Percentiles rank a stretch among this genome's conserved stretches.
Evolutionary conservation across 257 asterid genomes (phyloP).

Genomic region (Oldenlandia corymbosa): DNA sequence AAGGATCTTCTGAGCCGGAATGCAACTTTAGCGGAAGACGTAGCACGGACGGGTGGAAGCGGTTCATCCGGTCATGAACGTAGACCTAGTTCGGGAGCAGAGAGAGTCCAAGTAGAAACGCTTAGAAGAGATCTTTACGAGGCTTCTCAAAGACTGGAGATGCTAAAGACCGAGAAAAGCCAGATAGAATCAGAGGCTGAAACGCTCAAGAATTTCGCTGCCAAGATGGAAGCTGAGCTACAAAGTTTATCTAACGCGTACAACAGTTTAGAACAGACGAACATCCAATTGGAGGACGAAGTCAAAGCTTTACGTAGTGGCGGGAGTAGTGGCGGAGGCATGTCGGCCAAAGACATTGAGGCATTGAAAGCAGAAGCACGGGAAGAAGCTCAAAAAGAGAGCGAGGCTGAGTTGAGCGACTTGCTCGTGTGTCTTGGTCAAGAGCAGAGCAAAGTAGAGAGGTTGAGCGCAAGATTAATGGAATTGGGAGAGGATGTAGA

Average conservation of each 20-base stretch:
- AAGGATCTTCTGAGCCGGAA: conserved; percentile 86
- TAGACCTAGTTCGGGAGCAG: conserved; percentile 49
- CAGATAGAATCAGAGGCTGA: conserved; percentile 55
- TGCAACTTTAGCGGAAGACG: conserved; percentile 72
- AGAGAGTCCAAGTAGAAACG: conserved; percentile 61
- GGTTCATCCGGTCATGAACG: conserved; percentile 47
- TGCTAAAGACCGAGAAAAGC: conserved; percentile 64
- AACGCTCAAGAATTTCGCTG: conserved; percentile 40
- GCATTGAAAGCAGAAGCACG: conserved; percentile 70
- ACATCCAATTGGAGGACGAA: conserved; percentile 68
- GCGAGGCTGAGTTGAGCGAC: conserved; percentile 79
- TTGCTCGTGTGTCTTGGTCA: conserved; percentile 95
- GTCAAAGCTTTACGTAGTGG: conserved; percentile 47
- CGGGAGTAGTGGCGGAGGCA: conserved; percentile 54
- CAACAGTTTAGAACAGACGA: conserved; percentile 84
- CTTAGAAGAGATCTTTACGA: conserved; percentile 69
- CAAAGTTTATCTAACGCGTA: conserved; percentile 87
- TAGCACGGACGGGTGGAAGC: conserved; percentile 57
- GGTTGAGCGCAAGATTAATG: conserved; percentile 52
- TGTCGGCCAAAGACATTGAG: conserved; percentile 45
- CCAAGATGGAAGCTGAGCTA: conserved; percentile 75
- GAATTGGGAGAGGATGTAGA: conserved; percentile 85
- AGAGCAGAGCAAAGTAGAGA: conserved; percentile 94
- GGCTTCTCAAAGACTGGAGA: conserved; percentile 54
- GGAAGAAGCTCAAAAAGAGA: conserved; percentile 81